Evolutionary conservation across 495 filamentous ascomycete species (phyloP).

Genomic region (Aspergillus asperescens): DNA sequence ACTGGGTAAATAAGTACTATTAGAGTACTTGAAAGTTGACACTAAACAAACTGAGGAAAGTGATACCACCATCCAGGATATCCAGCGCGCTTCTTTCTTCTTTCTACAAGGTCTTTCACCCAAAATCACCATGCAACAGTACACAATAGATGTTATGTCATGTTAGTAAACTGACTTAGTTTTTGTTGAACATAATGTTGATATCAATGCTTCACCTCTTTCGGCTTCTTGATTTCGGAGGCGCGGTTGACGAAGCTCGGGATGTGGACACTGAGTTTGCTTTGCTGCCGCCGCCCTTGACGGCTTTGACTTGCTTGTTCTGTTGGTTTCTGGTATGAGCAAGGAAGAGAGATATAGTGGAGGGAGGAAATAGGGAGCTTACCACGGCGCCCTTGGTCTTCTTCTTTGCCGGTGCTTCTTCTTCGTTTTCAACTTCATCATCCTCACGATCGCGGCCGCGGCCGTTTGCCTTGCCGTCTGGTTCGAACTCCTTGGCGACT

Average conservation of each 20-base stretch:
- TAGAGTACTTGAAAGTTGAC: not conserved
- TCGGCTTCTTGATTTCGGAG: constrained; percentile 41
- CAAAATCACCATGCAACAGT: constrained; percentile 7
- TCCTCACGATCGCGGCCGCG: constrained; percentile 70
- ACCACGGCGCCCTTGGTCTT: constrained; percentile 80
- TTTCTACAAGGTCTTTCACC: not conserved
- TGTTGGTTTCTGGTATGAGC: constrained; percentile 26
- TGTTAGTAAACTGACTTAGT: not conserved
- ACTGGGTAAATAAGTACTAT: no score
- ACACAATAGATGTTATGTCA: not conserved
- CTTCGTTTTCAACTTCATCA: constrained; percentile 68
- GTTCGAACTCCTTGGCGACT: constrained; percentile 88
- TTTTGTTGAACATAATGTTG: not conserved
- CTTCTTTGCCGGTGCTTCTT: constrained; percentile 81
- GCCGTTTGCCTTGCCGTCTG: constrained; percentile 59
- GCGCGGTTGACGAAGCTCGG: constrained; percentile 50
- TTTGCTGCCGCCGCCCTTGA: constrained; percentile 54
- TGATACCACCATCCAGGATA: not conserved
- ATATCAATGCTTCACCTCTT: constrained; percentile 36
- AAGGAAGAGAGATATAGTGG: not conserved
- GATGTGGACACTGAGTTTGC: constrained; percentile 48
- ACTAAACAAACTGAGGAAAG: not conserved
- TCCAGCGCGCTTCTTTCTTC: not conserved
- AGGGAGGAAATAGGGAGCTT: constrained; percentile 20
- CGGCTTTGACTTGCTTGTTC: constrained; percentile 57